Base-by-base conservation (phyloP, 208 protist genomes). In the Ichthyophonus hoferi region DNA sequence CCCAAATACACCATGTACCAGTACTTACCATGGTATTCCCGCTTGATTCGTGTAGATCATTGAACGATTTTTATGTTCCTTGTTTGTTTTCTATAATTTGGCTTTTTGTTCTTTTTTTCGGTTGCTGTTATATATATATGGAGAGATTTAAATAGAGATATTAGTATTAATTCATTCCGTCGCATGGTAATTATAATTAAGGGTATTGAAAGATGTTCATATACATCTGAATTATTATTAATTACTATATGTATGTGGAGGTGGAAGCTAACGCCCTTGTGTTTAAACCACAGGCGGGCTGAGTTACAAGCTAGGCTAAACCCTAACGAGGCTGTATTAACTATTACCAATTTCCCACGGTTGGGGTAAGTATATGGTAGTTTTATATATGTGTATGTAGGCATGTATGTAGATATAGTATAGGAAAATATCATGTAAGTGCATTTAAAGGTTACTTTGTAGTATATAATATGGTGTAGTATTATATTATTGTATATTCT, bases 261-360 rank as follows among this genome's bases (percentile, higher is more conserved):
- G n/a, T n/a, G n/a, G n/a, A n/a, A n/a, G n/a, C n/a, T n/a, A n/a
- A n/a, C n/a, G n/a, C n/a, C n/a, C n/a, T n/a, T n/a, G n/a, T n/a
- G n/a, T n/a, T n/a, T n/a, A n/a, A n/a, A n/a, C n/a, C n/a, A n/a
- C n/a, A n/a, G n/a, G n/a, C 67, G 93, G 17, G 17, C 79, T 40
- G 89, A 95, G n/a, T 90, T 98, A 35, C 92, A 96, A 79, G 89
- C 91, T 79, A 92, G 94, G 37, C 91, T 96, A 43, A 92, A 89
- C 0, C 91, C 91, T 0, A 93, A 96, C 34, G 95, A 97, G 58
- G 87, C 95, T 43, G 91, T 96, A 58, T 79, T 97, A 0, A 97
- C 97, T 1, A 87, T 99, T 35, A 95, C 97, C 0, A 96, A 92
- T 3, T 99, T 98, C 93, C 98, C 98, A 17, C 87, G 96, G n/a